Evolutionary conservation across 805 yeast species (phyloP), one percentile per base, ranked within the genome.

Genomic region (Candida sithepensis): DNA sequence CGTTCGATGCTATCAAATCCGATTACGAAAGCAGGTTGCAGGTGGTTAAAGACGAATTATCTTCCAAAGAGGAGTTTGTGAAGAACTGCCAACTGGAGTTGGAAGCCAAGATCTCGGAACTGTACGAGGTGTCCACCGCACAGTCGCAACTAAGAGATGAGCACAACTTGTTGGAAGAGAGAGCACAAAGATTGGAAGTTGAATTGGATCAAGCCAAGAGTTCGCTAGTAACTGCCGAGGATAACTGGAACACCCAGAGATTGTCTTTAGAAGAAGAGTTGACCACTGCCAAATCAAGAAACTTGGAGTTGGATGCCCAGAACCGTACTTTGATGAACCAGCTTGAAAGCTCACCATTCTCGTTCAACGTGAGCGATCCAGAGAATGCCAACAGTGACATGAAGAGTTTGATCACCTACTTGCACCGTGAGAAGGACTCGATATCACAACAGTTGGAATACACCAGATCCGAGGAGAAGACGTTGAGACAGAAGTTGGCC

Each of bases 391-490:
- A 58, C 37, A 57, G 58, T 41, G 75, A 71, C 43, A 58, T 75
- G 53, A 71, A 74, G 37, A 82, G 83, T 52, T 74, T 88, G 23
- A 67, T 89, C 32, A 61, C 73, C 1, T 82, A 77, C 56, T 68
- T 89, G 48, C 82, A 91, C 41, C 80, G 84, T 51, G 95, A 88
- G 54, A 85, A 84, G 57, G 96, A 89, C 52, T 71, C 83, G 4
- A 72, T 82, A 1, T 84, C 81, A 42, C 75, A 81, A 8, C 85
- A 82, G 55, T 68, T 81, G 26, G 79, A 77, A 41, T 67, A 71
- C 34, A 64, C 76, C 3, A 61, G 66, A 10, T 78, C 81, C 48
- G 94, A 86, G 55, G 74, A 75, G 47, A 71, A 69, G 33, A 69
- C 78, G 34, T 65, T 82, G 24, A 74, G 78, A 51, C 79, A 78